Conservation (phyloP, 352 stramenopile species). For the Salisapilia sapeloensis region DNA sequence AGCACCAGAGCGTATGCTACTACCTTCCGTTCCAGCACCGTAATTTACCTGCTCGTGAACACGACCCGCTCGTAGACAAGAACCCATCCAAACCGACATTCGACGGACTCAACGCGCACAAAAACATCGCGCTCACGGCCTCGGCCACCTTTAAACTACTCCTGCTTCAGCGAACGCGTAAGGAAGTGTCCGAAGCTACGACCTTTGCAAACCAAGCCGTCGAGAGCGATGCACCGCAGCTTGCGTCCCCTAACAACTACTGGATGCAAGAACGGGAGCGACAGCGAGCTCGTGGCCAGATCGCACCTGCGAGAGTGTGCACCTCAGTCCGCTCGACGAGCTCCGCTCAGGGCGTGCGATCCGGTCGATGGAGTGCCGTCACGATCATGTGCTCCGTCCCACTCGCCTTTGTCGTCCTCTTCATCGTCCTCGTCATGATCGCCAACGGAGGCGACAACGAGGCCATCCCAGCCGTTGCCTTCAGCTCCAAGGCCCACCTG, state of each 20-base stretch:
- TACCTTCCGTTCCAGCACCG: not conserved
- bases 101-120: not conserved
- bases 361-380: slow-evolving; percentile 31
- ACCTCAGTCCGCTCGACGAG: slow-evolving; percentile 3
- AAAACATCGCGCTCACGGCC: not conserved
- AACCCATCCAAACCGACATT: not conserved
- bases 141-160: not conserved
- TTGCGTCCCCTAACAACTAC: slow-evolving; percentile 59
- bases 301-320: slow-evolving; percentile 4
- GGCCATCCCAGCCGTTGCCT: slow-evolving; percentile 5
- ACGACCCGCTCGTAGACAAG: not conserved
- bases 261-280: slow-evolving; percentile 59
- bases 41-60: not conserved
- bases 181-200: not conserved
- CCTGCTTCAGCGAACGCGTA: slow-evolving; percentile 9
- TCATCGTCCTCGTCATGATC: slow-evolving; percentile 32
- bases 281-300: slow-evolving; percentile 11
- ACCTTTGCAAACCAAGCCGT: not conserved
- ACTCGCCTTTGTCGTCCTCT: slow-evolving; percentile 31
- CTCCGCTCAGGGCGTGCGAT: slow-evolving; percentile 23
- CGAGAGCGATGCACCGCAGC: not conserved
- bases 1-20: slow-evolving; percentile 48
- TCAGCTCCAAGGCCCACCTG: slow-evolving; percentile 6
- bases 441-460: slow-evolving; percentile 10
- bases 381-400: slow-evolving; percentile 59